A percentile compares a stretch with the other conserved stretches of the same genome.
Conservation (phyloP, 2,329 filamentous ascomycete genomes). For the Cryphonectria naterciae region DNA sequence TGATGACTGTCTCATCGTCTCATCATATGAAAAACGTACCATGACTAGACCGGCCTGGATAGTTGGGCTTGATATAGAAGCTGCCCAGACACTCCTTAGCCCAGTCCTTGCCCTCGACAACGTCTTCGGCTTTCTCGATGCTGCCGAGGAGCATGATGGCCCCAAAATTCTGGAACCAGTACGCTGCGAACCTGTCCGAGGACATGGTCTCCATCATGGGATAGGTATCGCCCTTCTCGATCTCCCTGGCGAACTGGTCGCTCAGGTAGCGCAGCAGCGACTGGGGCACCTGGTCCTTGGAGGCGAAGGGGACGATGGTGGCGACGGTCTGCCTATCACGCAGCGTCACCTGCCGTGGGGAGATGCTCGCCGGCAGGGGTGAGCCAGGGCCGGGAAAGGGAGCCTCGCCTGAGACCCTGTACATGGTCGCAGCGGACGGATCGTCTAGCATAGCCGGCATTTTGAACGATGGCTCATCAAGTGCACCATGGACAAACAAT, state of each 20-base stretch:
- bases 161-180: conserved; percentile 92
- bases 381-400: conserved; percentile 69
- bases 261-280: conserved; percentile 77
- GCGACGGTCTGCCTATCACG: conserved; percentile 83
- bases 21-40: background rate
- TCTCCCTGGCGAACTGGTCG: conserved; percentile 86
- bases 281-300: conserved; percentile 74
- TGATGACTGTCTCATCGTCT: no score
- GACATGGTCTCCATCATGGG: conserved; percentile 81
- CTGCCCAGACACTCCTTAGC: conserved; percentile 80
- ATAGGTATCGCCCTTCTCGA: conserved; percentile 90
- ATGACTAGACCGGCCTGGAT: conserved; percentile 87
- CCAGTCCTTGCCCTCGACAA: conserved; percentile 71
- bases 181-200: conserved; percentile 74
- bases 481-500: background rate
- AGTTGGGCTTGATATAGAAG: conserved; percentile 95
- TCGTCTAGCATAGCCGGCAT: conserved; percentile 84
- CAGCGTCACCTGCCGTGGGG: conserved; percentile 77
- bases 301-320: conserved; percentile 81
- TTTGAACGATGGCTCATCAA: conserved; percentile 32
- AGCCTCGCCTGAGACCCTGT: conserved; percentile 67
- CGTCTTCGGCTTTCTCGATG: conserved; percentile 65
- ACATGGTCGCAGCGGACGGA: conserved; percentile 70
- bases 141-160: conserved; percentile 85
- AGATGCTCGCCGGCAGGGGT: conserved; percentile 69